phyloP scores from a whole-genome alignment of 176 grass and related monocot species.

The Rhynchospora breviuscula region DNA sequence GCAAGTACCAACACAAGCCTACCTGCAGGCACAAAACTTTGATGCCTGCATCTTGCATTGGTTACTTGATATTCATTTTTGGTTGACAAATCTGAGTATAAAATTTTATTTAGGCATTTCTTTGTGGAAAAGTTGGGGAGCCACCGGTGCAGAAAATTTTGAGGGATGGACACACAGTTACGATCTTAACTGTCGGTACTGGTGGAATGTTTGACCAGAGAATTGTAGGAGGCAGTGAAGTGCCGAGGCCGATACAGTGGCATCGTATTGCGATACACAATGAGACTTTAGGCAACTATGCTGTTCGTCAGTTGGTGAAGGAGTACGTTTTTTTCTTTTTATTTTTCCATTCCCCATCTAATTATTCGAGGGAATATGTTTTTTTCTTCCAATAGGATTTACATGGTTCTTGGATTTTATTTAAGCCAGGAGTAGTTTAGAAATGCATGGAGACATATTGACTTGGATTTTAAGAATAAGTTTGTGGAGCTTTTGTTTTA shows the following conservation, averaged over 20 bases:
- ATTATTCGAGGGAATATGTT: neutral
- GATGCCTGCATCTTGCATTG: neutral
- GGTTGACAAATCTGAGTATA: slow-evolving; percentile 11
- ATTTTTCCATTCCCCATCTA: neutral
- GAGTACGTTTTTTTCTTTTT: slow-evolving; percentile 61
- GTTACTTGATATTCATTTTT: slow-evolving; percentile 1
- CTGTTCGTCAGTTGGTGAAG: slow-evolving; percentile 78
- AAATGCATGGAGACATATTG: neutral
- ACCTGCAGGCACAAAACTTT: neutral
- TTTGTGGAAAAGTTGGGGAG: slow-evolving; percentile 87
- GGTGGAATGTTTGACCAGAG: slow-evolving; percentile 94
- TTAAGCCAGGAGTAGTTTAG: neutral
- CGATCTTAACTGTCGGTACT: slow-evolving; percentile 89
- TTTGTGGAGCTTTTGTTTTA: neutral
- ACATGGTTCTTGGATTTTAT: slow-evolving; percentile 2
- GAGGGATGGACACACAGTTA: slow-evolving; percentile 66
- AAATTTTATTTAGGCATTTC: slow-evolving; percentile 63
- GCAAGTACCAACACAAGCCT: neutral
- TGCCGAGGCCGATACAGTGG: slow-evolving; percentile 84
- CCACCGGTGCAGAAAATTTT: slow-evolving; percentile 85
- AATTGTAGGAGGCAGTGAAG: slow-evolving; percentile 40
- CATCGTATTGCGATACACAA: slow-evolving; percentile 81
- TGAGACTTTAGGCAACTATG: slow-evolving; percentile 51
- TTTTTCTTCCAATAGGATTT: slow-evolving; percentile 1
- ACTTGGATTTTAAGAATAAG: neutral